Base-by-base conservation (phyloP, 2,329 filamentous ascomycete species). In the Gaeumannomyces sp. region DNA sequence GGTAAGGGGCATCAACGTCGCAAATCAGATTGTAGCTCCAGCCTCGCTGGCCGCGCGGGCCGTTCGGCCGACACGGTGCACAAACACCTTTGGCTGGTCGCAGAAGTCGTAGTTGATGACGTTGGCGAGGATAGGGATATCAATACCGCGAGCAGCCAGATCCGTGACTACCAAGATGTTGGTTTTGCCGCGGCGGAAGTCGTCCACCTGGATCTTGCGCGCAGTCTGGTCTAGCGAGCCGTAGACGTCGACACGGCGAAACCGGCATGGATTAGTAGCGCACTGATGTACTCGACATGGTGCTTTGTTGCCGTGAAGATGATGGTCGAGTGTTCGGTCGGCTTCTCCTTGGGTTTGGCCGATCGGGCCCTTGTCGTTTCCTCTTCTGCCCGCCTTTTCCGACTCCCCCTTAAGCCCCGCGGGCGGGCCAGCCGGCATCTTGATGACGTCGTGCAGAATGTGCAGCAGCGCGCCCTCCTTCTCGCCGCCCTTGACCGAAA, bases 101-200 rank as follows among this genome's bases (percentile, higher is more conserved):
- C 95, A 94, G 69, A 99, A 99, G 73, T 98, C 94, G 77, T 96
- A 99, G 80, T 99, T 98, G 80, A 99, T 94, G 66, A 99, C 95
- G 74, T 99, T 98, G 65, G 92, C 93, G 50, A 99, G 83, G 60
- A 97, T 85, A 0, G 95, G 95, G 70, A 99, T 97, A 86, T 99
- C 95, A 67, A 99, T 96, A 86, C 95, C 94, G 81, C 95, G 86
- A 28, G 95, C 95, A 19, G 95, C 95, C 64, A 99, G 93, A 74
- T 99, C 95, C 1, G 95, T 99, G 59, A 98, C 94, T 3, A 99
- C 93, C 11, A 99, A 79, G 61, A 99, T 93, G 70, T 97, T 94
- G 0, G 92, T 90, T 68, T 89, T 85, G 8, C 95, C 95, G 29
- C 82, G 83, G 66, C 96, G 85, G 75, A 99, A 99, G 68, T 93